phyloP scores from a whole-genome alignment of 768 basidiomycete genomes.

The Mycena polygramma region DNA sequence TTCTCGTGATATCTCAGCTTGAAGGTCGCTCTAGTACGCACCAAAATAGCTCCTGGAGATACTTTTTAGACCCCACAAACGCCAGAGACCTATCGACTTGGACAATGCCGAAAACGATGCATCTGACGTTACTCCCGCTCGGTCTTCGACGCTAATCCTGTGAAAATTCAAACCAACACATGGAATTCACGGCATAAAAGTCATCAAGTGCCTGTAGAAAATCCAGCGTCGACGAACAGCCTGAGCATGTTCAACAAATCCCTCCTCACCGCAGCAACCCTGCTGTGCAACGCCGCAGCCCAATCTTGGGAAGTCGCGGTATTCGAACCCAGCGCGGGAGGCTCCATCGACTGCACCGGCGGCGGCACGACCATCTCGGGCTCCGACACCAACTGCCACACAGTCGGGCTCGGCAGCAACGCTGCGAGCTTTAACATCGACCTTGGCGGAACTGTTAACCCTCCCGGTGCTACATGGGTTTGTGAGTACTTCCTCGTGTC shows the following conservation, averaged over 20 bases:
- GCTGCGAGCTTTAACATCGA: neutral
- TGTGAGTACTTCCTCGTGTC: too few species aligned
- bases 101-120: too few species aligned
- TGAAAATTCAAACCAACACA: too few species aligned
- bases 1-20: too few species aligned
- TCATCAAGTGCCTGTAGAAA: neutral
- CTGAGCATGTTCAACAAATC: neutral
- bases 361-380: conserved; percentile 14
- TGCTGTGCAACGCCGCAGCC: neutral
- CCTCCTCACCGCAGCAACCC: conserved; percentile 1
- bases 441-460: neutral
- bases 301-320: conserved; percentile 14
- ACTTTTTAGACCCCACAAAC: too few species aligned
- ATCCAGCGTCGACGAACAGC: neutral
- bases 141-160: too few species aligned
- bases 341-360: conserved; percentile 8
- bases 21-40: too few species aligned
- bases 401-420: neutral
- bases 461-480: neutral
- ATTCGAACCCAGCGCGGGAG: conserved; percentile 6
- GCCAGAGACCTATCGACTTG: too few species aligned
- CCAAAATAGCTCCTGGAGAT: too few species aligned
- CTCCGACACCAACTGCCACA: neutral
- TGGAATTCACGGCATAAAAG: neutral
- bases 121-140: too few species aligned